Evolutionary conservation across 192 early-diverging fungal genomes (phyloP).

Genomic region (Chytriomyces confervae): DNA sequence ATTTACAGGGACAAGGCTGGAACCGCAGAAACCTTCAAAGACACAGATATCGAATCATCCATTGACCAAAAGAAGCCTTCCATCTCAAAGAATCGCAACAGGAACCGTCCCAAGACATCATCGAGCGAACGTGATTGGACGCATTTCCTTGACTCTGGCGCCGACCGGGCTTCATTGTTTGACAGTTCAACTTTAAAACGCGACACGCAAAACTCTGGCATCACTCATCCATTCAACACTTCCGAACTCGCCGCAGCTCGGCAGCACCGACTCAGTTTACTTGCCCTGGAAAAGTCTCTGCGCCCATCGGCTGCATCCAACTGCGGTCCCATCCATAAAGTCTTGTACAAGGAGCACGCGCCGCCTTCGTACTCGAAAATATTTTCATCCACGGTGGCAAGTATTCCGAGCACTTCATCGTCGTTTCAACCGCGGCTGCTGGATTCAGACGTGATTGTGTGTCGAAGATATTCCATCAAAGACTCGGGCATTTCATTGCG

Average conservation of each 20-base stretch:
- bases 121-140: no score
- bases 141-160: no score
- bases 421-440: constrained; percentile 3
- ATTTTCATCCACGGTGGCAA: background rate
- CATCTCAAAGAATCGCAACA: no score
- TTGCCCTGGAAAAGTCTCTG: background rate
- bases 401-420: background rate
- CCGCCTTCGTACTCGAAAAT: background rate
- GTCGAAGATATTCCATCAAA: background rate
- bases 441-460: background rate
- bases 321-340: background rate
- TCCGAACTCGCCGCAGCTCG: background rate
- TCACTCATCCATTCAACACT: background rate
- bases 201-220: background rate
- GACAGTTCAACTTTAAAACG: background rate
- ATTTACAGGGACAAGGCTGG: no score
- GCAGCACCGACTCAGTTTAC: background rate
- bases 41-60: no score
- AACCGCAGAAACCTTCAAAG: no score
- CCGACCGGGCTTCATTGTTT: no score
- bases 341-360: background rate
- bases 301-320: background rate
- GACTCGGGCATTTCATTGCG: background rate
- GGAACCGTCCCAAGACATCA: no score
- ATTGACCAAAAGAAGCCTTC: no score